Conservation (phyloP, 2,329 filamentous ascomycete genomes). For the Aspergillus cejpii region DNA sequence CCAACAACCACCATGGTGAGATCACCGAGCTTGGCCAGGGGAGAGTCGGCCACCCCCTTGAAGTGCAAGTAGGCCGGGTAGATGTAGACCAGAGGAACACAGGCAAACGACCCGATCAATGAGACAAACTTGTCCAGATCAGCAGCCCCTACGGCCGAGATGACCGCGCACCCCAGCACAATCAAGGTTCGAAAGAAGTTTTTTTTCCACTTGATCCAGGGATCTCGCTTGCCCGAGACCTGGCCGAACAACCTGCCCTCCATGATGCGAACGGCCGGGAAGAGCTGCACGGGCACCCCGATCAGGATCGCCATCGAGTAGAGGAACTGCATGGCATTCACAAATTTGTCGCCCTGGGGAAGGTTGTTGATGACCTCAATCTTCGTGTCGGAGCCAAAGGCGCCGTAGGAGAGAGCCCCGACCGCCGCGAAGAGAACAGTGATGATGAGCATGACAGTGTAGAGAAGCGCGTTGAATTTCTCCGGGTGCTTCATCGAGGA, state of each 20-base stretch:
- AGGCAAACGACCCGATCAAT: conserved; percentile 90
- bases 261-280: conserved; percentile 89
- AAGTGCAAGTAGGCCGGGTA: conserved; percentile 76
- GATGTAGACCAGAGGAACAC: conserved; percentile 90
- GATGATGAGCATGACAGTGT: conserved; percentile 86
- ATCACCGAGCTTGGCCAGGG: conserved; percentile 53
- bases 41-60: conserved; percentile 56
- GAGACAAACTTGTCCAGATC: conserved; percentile 95
- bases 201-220: conserved; percentile 98
- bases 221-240: conserved; percentile 87
- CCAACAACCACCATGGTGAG: conserved; percentile 58
- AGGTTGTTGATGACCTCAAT: conserved; percentile 93
- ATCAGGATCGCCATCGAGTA: conserved; percentile 90
- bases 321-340: conserved; percentile 89
- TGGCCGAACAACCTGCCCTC: conserved; percentile 85
- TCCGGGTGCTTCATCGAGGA: conserved; percentile 85
- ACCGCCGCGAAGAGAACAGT: conserved; percentile 81
- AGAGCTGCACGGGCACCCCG: conserved; percentile 88
- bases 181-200: conserved; percentile 88
- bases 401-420: conserved; percentile 86
- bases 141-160: conserved; percentile 83
- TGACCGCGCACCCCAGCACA: conserved; percentile 72
- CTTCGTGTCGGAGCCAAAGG: conserved; percentile 86
- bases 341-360: conserved; percentile 83
- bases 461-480: conserved; percentile 82